Conservation (phyloP, 495 filamentous ascomycete species). For the Aspergillus carlsbadensis region DNA sequence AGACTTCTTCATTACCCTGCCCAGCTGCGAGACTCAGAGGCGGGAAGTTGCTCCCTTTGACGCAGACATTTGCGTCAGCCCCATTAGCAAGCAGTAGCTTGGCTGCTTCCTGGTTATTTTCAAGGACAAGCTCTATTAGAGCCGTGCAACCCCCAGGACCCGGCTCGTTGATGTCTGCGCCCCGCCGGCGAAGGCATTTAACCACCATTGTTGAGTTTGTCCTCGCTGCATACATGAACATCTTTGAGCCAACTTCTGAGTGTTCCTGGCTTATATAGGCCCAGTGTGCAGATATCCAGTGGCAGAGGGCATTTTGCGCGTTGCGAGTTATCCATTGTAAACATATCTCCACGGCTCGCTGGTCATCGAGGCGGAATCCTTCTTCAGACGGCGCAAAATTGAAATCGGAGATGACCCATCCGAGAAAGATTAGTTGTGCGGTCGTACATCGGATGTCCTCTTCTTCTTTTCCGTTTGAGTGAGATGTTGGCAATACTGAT, state of each 20-base stretch:
- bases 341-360: background rate
- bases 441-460: too few species aligned
- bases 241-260: background rate
- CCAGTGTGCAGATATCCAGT: conserved; percentile 22
- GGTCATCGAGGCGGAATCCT: background rate
- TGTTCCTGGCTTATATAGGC: conserved; percentile 7
- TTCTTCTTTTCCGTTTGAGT: background rate
- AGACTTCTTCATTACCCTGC: conserved; percentile 11
- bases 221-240: conserved; percentile 17
- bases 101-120: conserved; percentile 1
- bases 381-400: background rate
- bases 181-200: conserved; percentile 15
- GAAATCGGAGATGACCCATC: conserved; percentile 12
- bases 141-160: conserved; percentile 7
- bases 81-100: conserved; percentile 19
- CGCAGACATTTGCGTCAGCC: conserved; percentile 16
- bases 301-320: background rate
- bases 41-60: background rate
- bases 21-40: conserved; percentile 17
- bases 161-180: conserved; percentile 16
- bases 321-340: conserved; percentile 14
- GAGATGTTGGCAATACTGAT: background rate
- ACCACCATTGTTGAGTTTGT: conserved; percentile 10
- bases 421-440: conserved; percentile 6
- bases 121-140: conserved; percentile 11